Conservation (phyloP, 495 filamentous ascomycete species). For the Corynascus novoguineensis region DNA sequence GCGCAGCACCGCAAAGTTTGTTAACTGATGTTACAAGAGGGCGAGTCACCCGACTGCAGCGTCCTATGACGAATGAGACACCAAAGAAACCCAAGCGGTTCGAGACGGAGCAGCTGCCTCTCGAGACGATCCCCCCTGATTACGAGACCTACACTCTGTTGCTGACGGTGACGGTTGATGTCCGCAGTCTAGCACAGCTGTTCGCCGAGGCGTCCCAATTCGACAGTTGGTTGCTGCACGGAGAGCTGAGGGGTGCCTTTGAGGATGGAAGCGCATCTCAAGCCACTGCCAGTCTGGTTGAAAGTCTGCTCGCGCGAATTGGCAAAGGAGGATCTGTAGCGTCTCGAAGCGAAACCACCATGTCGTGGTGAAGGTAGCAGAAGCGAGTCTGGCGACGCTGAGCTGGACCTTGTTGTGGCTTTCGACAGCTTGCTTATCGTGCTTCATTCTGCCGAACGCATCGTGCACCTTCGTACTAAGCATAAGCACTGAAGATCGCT, state of each 20-base stretch:
- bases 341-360: neutral
- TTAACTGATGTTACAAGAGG: slow-evolving; percentile 35
- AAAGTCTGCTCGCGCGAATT: neutral
- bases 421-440: neutral
- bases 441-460: neutral
- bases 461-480: too few relatives aligned
- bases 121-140: slow-evolving; percentile 35
- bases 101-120: slow-evolving; percentile 41
- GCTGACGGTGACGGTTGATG: slow-evolving; percentile 18
- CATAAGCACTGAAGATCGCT: too few relatives aligned
- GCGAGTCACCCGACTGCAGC: slow-evolving; percentile 39
- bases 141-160: slow-evolving; percentile 27
- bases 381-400: neutral
- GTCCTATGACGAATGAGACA: slow-evolving; percentile 24
- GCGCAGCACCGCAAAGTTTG: slow-evolving; percentile 22
- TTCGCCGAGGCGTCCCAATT: neutral
- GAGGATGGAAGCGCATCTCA: neutral
- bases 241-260: slow-evolving; percentile 4
- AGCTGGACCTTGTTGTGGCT: neutral
- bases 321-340: neutral
- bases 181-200: neutral
- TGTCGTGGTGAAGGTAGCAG: neutral
- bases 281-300: slow-evolving; percentile 1
- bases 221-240: slow-evolving; percentile 16
- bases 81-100: slow-evolving; percentile 31